phyloP scores from a whole-genome alignment of 345 rosid species.

The Lepidium africanum region DNA sequence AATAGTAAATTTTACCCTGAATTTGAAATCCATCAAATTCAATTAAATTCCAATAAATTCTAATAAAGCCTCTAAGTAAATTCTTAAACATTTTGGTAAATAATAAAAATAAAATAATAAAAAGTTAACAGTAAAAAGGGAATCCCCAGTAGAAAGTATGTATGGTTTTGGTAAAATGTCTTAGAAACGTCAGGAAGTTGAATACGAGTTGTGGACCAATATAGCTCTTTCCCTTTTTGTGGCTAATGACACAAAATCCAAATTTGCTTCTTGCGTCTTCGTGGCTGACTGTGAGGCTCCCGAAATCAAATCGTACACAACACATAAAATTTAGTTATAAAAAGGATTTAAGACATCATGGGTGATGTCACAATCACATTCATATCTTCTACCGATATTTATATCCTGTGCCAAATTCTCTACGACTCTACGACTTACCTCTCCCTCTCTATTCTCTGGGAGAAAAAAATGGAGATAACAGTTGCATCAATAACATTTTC shows the following conservation, averaged over 20 bases:
- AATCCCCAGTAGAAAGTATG: too few species aligned
- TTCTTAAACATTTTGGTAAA: too few species aligned
- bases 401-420: not conserved
- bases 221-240: not conserved
- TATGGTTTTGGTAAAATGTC: too few species aligned
- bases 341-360: not conserved
- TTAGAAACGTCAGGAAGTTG: too few species aligned
- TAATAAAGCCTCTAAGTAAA: too few species aligned
- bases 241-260: not conserved
- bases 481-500: slow-evolving; percentile 2
- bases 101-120: too few species aligned
- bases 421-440: not conserved
- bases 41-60: too few species aligned
- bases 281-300: not conserved
- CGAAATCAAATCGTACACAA: too few species aligned
- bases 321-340: too few species aligned
- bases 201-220: not conserved
- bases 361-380: not conserved
- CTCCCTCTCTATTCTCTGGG: not conserved
- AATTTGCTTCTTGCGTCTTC: not conserved
- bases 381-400: not conserved
- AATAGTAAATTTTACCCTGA: too few species aligned
- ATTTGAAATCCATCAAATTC: too few species aligned
- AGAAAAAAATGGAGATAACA: slow-evolving; percentile 3
- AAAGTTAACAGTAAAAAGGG: too few species aligned